Evolutionary conservation across 176 grass and related monocot genomes (phyloP).

Genomic region (Carex scoparia): DNA sequence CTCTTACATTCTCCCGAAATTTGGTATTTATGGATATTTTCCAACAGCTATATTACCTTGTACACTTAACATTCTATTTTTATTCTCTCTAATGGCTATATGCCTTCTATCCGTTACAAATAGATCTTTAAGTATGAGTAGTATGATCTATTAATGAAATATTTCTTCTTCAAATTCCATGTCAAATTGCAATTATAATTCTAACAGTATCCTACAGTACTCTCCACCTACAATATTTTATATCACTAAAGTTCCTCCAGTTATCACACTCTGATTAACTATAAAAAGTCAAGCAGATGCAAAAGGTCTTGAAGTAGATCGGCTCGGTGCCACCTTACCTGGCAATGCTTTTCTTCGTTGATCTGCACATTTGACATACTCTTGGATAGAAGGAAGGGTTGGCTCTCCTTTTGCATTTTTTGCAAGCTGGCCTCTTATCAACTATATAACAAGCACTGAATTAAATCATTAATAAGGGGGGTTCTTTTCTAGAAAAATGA

Average conservation of each 20-base stretch:
- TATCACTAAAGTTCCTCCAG: neutral
- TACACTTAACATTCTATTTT: too few species aligned
- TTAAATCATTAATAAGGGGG: neutral
- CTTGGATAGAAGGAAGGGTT: constrained; percentile 62
- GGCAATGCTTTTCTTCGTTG: constrained; percentile 52
- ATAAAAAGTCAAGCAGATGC: constrained; percentile 71
- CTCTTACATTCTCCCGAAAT: too few species aligned
- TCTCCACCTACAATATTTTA: neutral
- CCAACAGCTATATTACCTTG: too few species aligned
- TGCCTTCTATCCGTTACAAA: too few species aligned
- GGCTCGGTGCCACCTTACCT: neutral
- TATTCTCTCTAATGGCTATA: too few species aligned
- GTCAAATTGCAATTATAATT: too few species aligned
- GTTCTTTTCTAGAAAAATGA: neutral
- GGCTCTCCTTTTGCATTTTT: constrained; percentile 38
- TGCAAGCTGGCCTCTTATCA: constrained; percentile 70
- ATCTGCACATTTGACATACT: constrained; percentile 58
- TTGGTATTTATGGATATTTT: too few species aligned
- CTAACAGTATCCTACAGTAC: neutral
- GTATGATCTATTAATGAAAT: too few species aligned
- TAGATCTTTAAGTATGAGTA: too few species aligned
- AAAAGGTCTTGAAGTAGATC: constrained; percentile 29
- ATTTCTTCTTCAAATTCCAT: too few species aligned
- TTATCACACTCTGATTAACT: neutral
- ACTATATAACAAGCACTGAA: constrained; percentile 36